phyloP scores from a whole-genome alignment of 768 basidiomycete species.

The Neoboletus subvelutipes region DNA sequence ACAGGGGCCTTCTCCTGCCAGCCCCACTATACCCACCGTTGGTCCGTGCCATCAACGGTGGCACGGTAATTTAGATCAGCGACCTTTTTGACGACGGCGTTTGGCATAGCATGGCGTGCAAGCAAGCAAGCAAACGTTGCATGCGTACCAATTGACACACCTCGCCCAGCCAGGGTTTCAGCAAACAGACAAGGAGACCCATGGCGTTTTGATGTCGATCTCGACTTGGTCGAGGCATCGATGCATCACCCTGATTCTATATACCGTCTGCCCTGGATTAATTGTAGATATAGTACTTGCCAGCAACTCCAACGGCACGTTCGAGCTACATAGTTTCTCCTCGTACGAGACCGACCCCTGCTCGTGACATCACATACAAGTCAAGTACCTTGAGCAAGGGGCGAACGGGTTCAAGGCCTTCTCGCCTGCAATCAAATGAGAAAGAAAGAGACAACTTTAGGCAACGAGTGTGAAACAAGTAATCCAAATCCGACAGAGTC shows the following conservation, averaged over 20 bases:
- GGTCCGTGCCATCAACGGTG: constrained; percentile 5
- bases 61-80: constrained; percentile 22
- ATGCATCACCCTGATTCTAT: background rate
- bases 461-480: constrained; percentile 8
- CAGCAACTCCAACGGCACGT: background rate
- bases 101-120: background rate
- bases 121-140: constrained; percentile 2
- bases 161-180: constrained; percentile 1
- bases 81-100: constrained; percentile 3
- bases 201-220: constrained; percentile 1
- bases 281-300: background rate
- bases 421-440: background rate
- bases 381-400: background rate
- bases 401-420: background rate
- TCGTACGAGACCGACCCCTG: background rate
- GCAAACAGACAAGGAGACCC: background rate
- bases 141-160: constrained; percentile 2
- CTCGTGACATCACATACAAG: background rate
- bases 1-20: constrained; percentile 5
- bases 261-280: background rate
- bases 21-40: constrained; percentile 29
- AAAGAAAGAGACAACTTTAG: background rate
- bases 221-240: background rate
- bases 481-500: constrained; percentile 5
- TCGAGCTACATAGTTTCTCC: background rate